Conservation (phyloP, 306 rosid species). For the Quercus engelmannii region DNA sequence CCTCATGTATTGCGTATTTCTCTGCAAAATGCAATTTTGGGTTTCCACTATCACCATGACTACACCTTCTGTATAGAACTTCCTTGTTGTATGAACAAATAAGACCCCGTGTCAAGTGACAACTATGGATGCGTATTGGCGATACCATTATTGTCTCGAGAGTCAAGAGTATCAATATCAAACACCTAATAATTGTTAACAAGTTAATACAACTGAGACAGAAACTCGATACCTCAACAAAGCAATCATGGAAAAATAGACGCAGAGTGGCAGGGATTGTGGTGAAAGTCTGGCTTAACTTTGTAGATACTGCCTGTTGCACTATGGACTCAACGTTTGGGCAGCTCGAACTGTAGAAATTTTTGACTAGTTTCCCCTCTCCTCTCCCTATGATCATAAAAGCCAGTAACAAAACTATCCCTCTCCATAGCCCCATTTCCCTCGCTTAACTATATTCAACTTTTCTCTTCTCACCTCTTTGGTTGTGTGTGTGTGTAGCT, state of each 20-base stretch:
- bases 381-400: slow-evolving; percentile 16
- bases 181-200: background rate
- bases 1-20: too few species aligned
- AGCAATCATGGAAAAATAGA: slow-evolving; percentile 82
- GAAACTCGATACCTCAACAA: slow-evolving; percentile 52
- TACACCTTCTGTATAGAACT: background rate
- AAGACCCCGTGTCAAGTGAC: too few species aligned
- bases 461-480: background rate
- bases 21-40: too few species aligned
- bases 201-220: background rate
- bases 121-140: background rate
- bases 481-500: background rate
- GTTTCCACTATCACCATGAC: too few species aligned
- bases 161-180: background rate
- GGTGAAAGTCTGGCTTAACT: slow-evolving; percentile 42
- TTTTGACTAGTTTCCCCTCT: slow-evolving; percentile 46
- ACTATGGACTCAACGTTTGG: slow-evolving; percentile 68
- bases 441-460: background rate
- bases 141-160: background rate
- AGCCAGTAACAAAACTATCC: slow-evolving; percentile 19
- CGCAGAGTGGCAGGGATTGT: slow-evolving; percentile 77
- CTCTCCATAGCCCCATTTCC: slow-evolving; percentile 24
- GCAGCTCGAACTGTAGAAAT: slow-evolving; percentile 56
- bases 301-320: slow-evolving; percentile 54
- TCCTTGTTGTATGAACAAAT: background rate